Base-by-base conservation (phyloP, 2,329 filamentous ascomycete genomes). In the Colletotrichum sp. region DNA sequence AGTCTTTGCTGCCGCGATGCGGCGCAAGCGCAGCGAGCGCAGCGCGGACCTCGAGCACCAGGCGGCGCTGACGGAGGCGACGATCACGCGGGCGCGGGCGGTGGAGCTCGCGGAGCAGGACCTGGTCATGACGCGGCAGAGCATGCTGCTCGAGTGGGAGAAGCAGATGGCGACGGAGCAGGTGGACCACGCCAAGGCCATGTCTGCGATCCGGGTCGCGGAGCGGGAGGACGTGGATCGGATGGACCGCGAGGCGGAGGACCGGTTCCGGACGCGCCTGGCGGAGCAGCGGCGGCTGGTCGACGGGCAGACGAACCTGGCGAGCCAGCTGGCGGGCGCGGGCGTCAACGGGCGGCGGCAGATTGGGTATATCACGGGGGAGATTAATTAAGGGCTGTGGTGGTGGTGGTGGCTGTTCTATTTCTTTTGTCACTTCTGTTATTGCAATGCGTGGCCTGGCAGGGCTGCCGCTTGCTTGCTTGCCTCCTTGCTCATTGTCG, bases 361-460 rank as follows among this genome's bases (percentile, higher is more conserved):
- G 84, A 89, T 91, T 83, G 90, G 90, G n/a, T 92, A 87, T 78
- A 86, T 92, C 36, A 88, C 88, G 62, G 86, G 86, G 64, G 90
- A 91, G 83, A 74, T 91, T 80, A 86, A 87, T 76, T 89, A 80
- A 80, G 55, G 7, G 24, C 36, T 5, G 12, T 3, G 1, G 36
- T 8, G 36, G 36, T 39, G 28, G 28, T 30, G 16, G 34, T 34
- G 12, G 44, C 12, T 26, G 4, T 57, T 39, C 52, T 57, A 24
- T 36, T 24, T 60, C 26, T 18, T 60, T 39, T 60, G 59, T 36
- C 8, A 24, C 9, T 2, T 52, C 1, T 21, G 10, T 52, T 21
- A 52, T 21, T 52, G n/a, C 44, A 52, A 52, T 52, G 44, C 44
- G 44, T 8, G 44, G 44, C 44, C 44, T 52, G 44, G 44, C 44